Base-by-base conservation (phyloP, 1,139 yeast genomes). In the Waltiozyma sp. region DNA sequence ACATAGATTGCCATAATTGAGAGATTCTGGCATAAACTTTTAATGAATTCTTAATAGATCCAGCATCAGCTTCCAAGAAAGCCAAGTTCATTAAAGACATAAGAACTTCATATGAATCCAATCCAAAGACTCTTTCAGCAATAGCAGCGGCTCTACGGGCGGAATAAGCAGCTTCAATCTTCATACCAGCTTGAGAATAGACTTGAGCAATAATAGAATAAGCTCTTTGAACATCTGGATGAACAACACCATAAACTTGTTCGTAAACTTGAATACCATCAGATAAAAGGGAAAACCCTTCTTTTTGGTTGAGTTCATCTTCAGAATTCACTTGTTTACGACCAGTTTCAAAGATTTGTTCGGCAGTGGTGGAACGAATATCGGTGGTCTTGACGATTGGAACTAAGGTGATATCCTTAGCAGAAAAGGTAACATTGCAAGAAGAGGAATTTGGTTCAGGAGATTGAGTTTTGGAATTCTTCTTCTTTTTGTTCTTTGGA, bases 211-310 rank as follows among this genome's bases (percentile, higher is more conserved):
- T 68, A 28, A 75, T 68, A 38, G 77, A 67, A 58, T 80, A 84
- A 38, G 80, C 78, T 44, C 73, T 75, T 18, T 91, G 88, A 37
- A 91, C 85, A 53, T 82, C 88, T 11, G 82, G 74, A 57, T 88
- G 94, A 31, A 91, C 73, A 38, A 73, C 63, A 19, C 97, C 96
- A 55, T 85, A 85, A 28, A 86, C 77, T 58, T 88, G 95, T 59
- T 89, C 95, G 52, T 78, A 77, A 45, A 87, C 71, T 5, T 81
- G 66, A 40, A 86, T 65, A 39, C 93, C 72, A 60, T 89, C 96
- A 35, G 71, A 65, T 52, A 88, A 66, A 43, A 86, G 70, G 19
- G 72, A 66, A 41, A 77, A 58, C 11, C 81, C 84, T 37, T 72
- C 67, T 28, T 70, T 72, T 44, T 60, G 68, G 45, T 71, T 68